Evolutionary conservation across 345 rosid genomes (phyloP).

Genomic region (Corchorus olitorius): DNA sequence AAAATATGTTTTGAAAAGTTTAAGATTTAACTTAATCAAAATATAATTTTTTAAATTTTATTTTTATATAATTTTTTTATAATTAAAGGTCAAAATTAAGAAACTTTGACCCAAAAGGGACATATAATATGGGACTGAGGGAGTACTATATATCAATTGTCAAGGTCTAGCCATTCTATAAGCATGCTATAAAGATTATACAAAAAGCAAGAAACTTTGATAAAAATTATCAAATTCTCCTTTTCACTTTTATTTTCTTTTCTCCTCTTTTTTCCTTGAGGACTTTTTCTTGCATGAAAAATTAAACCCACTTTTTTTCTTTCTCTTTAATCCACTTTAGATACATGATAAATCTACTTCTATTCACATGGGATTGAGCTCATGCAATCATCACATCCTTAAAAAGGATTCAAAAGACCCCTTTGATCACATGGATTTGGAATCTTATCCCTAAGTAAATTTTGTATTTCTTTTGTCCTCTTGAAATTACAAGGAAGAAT

Average conservation of each 20-base stretch:
- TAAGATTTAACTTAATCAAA: too few species aligned
- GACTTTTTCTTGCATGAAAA: conserved; percentile 8
- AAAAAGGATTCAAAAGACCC: conserved; percentile 21
- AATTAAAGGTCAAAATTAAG: too few species aligned
- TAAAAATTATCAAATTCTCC: too few species aligned
- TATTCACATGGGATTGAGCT: conserved; percentile 42
- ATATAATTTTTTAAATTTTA: too few species aligned
- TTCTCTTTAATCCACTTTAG: conserved; percentile 6
- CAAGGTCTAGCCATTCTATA: too few species aligned
- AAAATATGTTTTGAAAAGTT: too few species aligned
- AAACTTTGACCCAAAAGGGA: too few species aligned
- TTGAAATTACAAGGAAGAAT: neutral
- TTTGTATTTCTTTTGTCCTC: neutral
- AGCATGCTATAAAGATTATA: too few species aligned
- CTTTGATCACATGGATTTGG: conserved; percentile 40
- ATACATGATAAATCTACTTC: neutral
- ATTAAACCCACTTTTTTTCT: neutral
- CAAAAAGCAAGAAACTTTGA: neutral
- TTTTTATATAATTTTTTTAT: too few species aligned
- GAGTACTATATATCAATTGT: too few species aligned
- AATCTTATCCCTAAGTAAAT: conserved; percentile 19
- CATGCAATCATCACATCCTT: conserved; percentile 41
- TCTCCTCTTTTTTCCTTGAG: neutral
- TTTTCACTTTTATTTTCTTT: neutral
- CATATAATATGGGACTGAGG: too few species aligned